These are phyloP conservation scores for Gaeumannomyces tritici DNA, from an alignment of 2,329 filamentous ascomycete species.

Conservation along the genomic window DNA sequence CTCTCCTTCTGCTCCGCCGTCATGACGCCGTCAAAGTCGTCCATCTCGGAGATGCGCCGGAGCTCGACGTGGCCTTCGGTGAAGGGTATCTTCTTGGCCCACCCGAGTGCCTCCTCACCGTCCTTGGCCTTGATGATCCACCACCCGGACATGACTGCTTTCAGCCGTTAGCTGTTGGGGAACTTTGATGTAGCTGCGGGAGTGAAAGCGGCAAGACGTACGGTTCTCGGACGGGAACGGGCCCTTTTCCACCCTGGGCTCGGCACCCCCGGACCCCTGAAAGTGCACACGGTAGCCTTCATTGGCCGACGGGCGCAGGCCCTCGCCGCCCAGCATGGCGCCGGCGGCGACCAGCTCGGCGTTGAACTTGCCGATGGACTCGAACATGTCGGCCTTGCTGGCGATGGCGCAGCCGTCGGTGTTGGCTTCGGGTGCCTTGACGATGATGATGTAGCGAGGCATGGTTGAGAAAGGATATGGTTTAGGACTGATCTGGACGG, in stretches of 20 bases:
- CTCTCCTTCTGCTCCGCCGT: not conserved
- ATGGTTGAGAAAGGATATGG: not conserved
- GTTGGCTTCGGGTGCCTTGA: not conserved
- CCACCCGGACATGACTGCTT: constrained; percentile 17
- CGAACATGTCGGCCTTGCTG: not conserved
- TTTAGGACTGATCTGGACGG: not conserved
- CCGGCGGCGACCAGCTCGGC: not conserved
- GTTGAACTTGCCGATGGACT: not conserved
- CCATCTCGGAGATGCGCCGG: not conserved
- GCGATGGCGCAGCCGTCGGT: not conserved
- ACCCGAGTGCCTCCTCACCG: constrained; percentile 18
- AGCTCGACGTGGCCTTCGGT: not conserved
- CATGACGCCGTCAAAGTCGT: not conserved
- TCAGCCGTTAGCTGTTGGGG: constrained; percentile 10
- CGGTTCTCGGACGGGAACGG: constrained; percentile 13
- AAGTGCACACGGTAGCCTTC: constrained; percentile 17
- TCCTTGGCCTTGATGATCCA: constrained; percentile 20
- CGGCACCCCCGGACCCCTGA: constrained; percentile 5
- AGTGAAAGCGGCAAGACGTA: no score
- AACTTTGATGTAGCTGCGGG: no score
- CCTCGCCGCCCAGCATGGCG: constrained; percentile 17
- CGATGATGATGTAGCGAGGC: not conserved
- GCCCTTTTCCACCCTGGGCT: constrained; percentile 12
- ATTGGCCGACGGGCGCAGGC: constrained; percentile 15
- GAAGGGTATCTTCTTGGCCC: constrained; percentile 21